These are phyloP conservation scores for Cicer cuneatum DNA, from an alignment of 306 rosid genomes.

Conservation along the genomic window DNA sequence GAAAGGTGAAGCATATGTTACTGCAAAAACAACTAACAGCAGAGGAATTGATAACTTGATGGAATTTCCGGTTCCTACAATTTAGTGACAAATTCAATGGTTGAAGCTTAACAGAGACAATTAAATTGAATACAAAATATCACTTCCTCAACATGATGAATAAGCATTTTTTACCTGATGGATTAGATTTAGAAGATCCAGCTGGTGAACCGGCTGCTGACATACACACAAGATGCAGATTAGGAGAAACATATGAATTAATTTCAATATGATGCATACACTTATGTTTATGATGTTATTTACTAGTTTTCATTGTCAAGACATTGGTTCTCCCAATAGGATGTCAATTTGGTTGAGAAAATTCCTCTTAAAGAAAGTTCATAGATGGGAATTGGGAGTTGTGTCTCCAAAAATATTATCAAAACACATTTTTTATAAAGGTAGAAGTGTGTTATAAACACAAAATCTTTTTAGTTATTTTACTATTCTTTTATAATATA, in stretches of 20 bases:
- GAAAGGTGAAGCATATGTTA: constrained; percentile 54
- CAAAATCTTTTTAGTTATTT: too few relatives aligned
- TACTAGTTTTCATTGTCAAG: too few relatives aligned
- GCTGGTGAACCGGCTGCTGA: constrained; percentile 62
- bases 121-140: not conserved
- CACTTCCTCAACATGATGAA: constrained; percentile 15
- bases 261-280: too few relatives aligned
- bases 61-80: constrained; percentile 66
- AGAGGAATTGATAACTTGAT: constrained; percentile 57
- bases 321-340: too few relatives aligned
- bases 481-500: too few relatives aligned
- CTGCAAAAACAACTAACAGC: constrained; percentile 54
- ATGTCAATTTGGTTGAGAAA: too few relatives aligned
- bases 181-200: constrained; percentile 55
- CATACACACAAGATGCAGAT: constrained; percentile 35
- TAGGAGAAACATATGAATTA: not conserved
- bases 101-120: not conserved
- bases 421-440: too few relatives aligned
- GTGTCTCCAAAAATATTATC: too few relatives aligned
- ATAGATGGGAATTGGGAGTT: too few relatives aligned
- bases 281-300: too few relatives aligned
- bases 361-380: too few relatives aligned
- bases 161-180: constrained; percentile 67
- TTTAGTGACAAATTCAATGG: not conserved
- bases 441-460: too few relatives aligned